Conservation (phyloP, 139 green algal species). For the Gonium pectorale region DNA sequence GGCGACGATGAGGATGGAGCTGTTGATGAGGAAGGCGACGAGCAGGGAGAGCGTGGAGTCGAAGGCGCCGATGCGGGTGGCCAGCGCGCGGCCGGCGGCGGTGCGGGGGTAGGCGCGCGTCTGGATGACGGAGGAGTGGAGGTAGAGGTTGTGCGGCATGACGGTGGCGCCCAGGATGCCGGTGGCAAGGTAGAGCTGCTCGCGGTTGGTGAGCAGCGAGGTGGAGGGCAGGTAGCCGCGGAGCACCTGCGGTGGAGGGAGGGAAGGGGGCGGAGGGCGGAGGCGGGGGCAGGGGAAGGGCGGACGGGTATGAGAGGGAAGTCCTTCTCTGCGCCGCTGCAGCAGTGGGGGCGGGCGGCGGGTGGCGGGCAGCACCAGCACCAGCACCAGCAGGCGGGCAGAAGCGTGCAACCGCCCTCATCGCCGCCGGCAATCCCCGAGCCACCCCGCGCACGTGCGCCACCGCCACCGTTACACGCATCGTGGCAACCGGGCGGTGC, state of each 20-base stretch:
- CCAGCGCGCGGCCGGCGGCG: slow-evolving; percentile 49
- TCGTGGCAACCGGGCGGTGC: background rate
- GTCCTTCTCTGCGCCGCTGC: too few species aligned
- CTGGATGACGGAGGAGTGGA: slow-evolving; percentile 72
- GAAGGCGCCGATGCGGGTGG: slow-evolving; percentile 64
- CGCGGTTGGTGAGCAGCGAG: slow-evolving; percentile 51
- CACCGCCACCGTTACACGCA: background rate
- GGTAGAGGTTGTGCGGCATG: slow-evolving; percentile 79
- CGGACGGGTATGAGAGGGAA: too few species aligned
- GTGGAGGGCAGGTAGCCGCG: slow-evolving; percentile 61
- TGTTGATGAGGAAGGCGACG: slow-evolving; percentile 79
- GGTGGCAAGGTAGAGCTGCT: slow-evolving; percentile 63
- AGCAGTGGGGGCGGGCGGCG: too few species aligned
- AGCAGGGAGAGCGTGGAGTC: slow-evolving; percentile 68
- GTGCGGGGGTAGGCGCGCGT: slow-evolving; percentile 68
- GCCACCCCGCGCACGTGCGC: too few species aligned
- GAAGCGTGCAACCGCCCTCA: too few species aligned
- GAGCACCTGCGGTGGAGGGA: slow-evolving; percentile 41
- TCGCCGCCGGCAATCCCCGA: too few species aligned
- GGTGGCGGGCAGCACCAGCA: too few species aligned
- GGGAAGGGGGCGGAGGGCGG: background rate
- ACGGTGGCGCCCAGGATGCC: slow-evolving; percentile 72
- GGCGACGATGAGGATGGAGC: slow-evolving; percentile 74
- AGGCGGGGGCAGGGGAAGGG: too few species aligned
- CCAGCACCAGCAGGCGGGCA: too few species aligned